A percentile compares a stretch with the other conserved stretches of the same genome.
Conservation (phyloP, 768 basidiomycete genomes). For the Boletus pseudo-olivaceus region DNA sequence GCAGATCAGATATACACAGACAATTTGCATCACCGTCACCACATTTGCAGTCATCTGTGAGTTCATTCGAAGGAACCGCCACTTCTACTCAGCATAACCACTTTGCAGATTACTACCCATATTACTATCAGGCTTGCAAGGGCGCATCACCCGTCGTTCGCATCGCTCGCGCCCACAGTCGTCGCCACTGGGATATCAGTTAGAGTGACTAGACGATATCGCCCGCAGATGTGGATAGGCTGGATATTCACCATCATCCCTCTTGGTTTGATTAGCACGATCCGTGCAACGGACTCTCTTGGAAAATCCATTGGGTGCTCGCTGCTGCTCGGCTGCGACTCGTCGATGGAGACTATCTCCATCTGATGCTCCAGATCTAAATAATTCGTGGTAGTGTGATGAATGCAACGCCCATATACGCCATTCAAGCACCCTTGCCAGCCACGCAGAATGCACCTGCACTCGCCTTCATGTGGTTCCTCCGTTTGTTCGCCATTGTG, state of each 20-base stretch:
- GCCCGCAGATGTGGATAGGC: slow-evolving; percentile 30
- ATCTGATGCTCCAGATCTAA: background rate
- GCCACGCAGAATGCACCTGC: slow-evolving; percentile 41
- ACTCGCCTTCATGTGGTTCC: slow-evolving; percentile 41
- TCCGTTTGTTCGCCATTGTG: slow-evolving; percentile 36
- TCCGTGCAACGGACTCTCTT: slow-evolving; percentile 25
- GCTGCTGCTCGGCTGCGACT: background rate
- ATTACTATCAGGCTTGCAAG: slow-evolving; percentile 44
- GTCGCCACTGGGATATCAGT: slow-evolving; percentile 34
- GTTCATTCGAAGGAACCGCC: background rate
- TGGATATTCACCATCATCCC: slow-evolving; percentile 34
- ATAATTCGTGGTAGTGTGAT: background rate
- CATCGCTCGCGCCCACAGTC: slow-evolving; percentile 27
- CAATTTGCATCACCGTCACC: slow-evolving; percentile 19
- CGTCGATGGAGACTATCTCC: background rate
- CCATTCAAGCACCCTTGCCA: slow-evolving; percentile 45
- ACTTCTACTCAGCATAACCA: background rate
- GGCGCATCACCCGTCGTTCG: slow-evolving; percentile 31
- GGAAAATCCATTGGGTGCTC: slow-evolving; percentile 16
- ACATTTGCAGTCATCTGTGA: slow-evolving; percentile 22
- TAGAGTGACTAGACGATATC: slow-evolving; percentile 29
- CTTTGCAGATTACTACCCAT: slow-evolving; percentile 38
- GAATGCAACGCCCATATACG: slow-evolving; percentile 34
- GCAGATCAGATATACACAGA: slow-evolving; percentile 24
- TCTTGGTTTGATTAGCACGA: slow-evolving; percentile 33